These are phyloP conservation scores for Phytophthora chlamydospora DNA, from an alignment of 352 stramenopile genomes.

Conservation along the genomic window DNA sequence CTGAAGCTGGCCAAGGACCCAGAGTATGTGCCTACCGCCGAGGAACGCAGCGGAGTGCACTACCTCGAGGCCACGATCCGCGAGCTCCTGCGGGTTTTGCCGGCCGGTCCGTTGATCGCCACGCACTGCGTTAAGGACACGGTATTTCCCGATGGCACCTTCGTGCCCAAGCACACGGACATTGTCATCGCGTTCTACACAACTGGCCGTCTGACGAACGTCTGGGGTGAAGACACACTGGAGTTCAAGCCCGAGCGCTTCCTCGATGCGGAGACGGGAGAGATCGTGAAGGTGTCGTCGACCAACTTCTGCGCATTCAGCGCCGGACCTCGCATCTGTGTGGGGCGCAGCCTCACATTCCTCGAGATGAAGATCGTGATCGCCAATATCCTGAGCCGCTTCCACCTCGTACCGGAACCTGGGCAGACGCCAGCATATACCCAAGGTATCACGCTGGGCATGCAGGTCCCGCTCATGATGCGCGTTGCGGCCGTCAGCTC, in stretches of 20 bases:
- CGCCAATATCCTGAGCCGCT: slow-evolving; percentile 53
- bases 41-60: slow-evolving; percentile 45
- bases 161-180: slow-evolving; percentile 46
- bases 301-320: slow-evolving; percentile 78
- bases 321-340: slow-evolving; percentile 54
- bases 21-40: slow-evolving; percentile 32
- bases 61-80: slow-evolving; percentile 66
- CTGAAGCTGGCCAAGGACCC: slow-evolving; percentile 34
- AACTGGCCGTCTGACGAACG: slow-evolving; percentile 47
- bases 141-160: slow-evolving; percentile 64
- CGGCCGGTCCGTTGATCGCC: slow-evolving; percentile 53
- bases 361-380: slow-evolving; percentile 68
- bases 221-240: slow-evolving; percentile 57
- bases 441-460: slow-evolving; percentile 52
- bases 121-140: slow-evolving; percentile 50
- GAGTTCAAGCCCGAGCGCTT: slow-evolving; percentile 65
- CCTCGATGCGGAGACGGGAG: slow-evolving; percentile 40
- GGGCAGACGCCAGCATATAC: slow-evolving; percentile 46
- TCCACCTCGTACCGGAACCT: slow-evolving; percentile 46
- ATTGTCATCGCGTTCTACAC: slow-evolving; percentile 56
- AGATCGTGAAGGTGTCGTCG: slow-evolving; percentile 41
- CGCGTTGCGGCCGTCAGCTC: slow-evolving; percentile 20
- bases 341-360: slow-evolving; percentile 54
- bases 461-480: slow-evolving; percentile 43
- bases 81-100: slow-evolving; percentile 66